These are phyloP conservation scores for Pythium pyrilobum DNA, from an alignment of 352 stramenopile species.

Conservation along the genomic window DNA sequence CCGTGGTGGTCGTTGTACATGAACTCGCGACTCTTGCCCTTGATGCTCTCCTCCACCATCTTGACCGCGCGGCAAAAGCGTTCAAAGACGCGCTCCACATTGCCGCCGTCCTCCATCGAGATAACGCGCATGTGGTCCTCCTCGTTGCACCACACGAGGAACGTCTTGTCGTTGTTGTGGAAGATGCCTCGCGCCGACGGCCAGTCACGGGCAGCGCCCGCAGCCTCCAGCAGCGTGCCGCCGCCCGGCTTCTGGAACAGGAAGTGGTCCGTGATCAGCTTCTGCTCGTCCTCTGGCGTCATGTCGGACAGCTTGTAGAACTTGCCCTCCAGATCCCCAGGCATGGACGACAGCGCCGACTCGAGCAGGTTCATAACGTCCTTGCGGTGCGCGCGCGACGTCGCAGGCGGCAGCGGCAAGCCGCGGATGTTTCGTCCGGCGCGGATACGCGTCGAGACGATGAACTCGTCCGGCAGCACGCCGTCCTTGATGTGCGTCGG, in stretches of 20 bases:
- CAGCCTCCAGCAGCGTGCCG: constrained; percentile 60
- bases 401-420: constrained; percentile 74
- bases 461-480: constrained; percentile 65
- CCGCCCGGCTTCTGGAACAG: constrained; percentile 84
- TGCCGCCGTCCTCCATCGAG: constrained; percentile 75
- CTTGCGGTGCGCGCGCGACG: constrained; percentile 73
- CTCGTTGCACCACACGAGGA: constrained; percentile 84
- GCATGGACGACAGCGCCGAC: constrained; percentile 66
- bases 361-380: constrained; percentile 86
- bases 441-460: constrained; percentile 75
- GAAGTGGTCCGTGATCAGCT: constrained; percentile 74
- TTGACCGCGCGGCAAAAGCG: constrained; percentile 72
- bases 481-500: constrained; percentile 53
- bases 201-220: constrained; percentile 65
- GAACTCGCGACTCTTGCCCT: constrained; percentile 64
- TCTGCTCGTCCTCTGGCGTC: constrained; percentile 66
- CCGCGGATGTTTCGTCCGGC: constrained; percentile 80
- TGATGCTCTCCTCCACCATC: constrained; percentile 68
- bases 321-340: constrained; percentile 59
- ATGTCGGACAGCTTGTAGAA: constrained; percentile 82
- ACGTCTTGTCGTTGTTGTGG: constrained; percentile 71
- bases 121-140: constrained; percentile 84
- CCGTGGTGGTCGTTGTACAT: constrained; percentile 73
- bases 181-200: constrained; percentile 74
- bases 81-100: constrained; percentile 73